Base-by-base conservation (phyloP, 139 green algal genomes). In the Micractinium sp. region DNA sequence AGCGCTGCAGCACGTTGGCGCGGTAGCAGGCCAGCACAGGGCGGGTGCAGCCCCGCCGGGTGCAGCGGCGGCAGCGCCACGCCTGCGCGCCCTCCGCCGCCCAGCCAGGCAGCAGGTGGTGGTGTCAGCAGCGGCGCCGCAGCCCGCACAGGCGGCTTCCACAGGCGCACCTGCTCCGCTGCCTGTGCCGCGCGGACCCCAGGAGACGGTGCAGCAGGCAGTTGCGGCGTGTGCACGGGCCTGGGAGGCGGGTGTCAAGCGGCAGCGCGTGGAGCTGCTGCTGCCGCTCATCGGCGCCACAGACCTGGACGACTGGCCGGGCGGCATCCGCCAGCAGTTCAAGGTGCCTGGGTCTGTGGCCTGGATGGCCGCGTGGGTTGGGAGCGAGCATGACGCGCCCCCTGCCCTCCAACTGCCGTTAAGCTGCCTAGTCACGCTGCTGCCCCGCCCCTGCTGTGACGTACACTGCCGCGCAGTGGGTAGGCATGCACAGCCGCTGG, bases 291-390 rank as follows among this genome's bases (percentile, higher is more conserved):
- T 98, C 86, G 97, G 97, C 7, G 97, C 97, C 16, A 98, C 96
- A 3, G 97, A 99, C 89, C 85, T 99, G 4, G 97, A 99, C 82
- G 97, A 99, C 91, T 98, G 96, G 96, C 95, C 96, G 0, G 96
- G 96, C 14, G 96, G 96, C 67, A 95, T 98, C 53, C 85, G 95
- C 38, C 96, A 98, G 92, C 96, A 98, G 91, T 98, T 98, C 92
- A 98, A 97, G 86, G 96, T 94, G 53, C 7, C 2, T 78, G 71
- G 7, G 47, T 56, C 7, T 5, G 47, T 9, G 47, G 47, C 7
- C 47, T 16, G 9, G 47, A n/a, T 56, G 47, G 47, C 47, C 7
- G 47, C 7, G 9, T 9, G 47, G 5, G 47, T 9, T 56, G 47
- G 47, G 47, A 56, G 5, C 47, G 47, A 5, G 47, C 47, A 9